Evolutionary conservation across 352 stramenopile genomes (phyloP), one percentile per base, ranked within the genome.

Genomic region (Phytophthora pseudosyringae): DNA sequence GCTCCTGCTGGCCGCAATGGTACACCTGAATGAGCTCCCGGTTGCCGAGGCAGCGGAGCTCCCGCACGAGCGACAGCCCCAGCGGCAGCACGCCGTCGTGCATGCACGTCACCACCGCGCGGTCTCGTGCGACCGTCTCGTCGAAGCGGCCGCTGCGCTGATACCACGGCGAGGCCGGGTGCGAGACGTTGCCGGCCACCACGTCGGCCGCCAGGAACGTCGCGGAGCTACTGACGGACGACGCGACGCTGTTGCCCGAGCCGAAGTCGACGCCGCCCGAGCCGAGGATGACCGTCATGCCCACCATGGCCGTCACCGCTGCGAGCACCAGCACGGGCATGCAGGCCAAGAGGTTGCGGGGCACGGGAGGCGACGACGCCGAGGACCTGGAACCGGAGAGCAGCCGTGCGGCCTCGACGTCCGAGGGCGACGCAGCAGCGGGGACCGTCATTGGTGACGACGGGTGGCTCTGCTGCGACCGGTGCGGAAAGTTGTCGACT

Each of bases 41-140:
- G 31, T 82, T 82, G 15, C 69, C 71, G 9, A 80, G 49, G 38
- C 64, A 75, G 9, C 75, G 69, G 5, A 83, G 69, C 39, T 83
- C 71, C 5, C 63, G 66, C n/a, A 82, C 66, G 13, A 82, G 59
- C 13, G 74, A 82, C 29, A 73, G 29, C 0, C 74, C 74, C 59
- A 82, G 63, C n/a, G 71, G 44, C 1, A 78, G 47, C 15, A 73
- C 59, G 0, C 55, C 52, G 28, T 75, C 67, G 55, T 78, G 65
- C 43, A 82, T 63, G 18, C 67, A 78, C 8, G 76, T 59, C 26
- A 82, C 56, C 15, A 87, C 63, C 2, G 64, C 75, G 36, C 64
- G 71, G 11, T 73, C 61, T 2, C 69, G 59, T 6, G 41, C 28
- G 0, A 78, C 68, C 12, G 54, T 49, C n/a, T 48, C 16, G 38